Conservation (phyloP, 805 yeast species). For the Wickerhamomyces bisporus region DNA sequence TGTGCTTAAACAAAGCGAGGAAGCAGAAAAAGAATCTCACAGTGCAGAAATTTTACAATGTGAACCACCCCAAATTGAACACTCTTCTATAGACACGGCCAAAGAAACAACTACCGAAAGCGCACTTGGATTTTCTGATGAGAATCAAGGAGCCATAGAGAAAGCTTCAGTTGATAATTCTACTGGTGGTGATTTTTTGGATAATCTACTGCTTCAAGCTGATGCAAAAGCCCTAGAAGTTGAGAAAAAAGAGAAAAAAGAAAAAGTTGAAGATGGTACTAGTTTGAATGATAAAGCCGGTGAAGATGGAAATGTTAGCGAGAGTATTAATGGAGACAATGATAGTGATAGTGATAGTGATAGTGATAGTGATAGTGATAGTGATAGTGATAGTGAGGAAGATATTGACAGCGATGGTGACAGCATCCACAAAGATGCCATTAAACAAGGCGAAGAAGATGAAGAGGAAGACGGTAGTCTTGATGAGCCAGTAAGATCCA, state of each 20-base stretch:
- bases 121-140: too few relatives aligned
- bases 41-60: too few relatives aligned
- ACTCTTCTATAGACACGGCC: too few relatives aligned
- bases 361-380: slow-evolving; percentile 5
- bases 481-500: slow-evolving; percentile 62
- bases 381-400: slow-evolving; percentile 1
- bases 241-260: too few relatives aligned
- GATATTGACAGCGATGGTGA: slow-evolving; percentile 16
- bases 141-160: background rate
- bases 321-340: too few relatives aligned
- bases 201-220: slow-evolving; percentile 4
- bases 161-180: background rate
- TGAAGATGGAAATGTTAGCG: background rate
- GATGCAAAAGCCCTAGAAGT: background rate
- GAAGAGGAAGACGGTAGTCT: slow-evolving; percentile 17
- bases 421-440: slow-evolving; percentile 1
- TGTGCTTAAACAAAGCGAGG: too few relatives aligned
- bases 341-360: background rate
- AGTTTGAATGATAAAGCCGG: background rate
- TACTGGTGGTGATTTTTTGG: slow-evolving; percentile 3
- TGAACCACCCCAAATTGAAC: too few relatives aligned
- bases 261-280: too few relatives aligned
- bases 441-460: slow-evolving; percentile 7
- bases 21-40: too few relatives aligned
- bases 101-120: too few relatives aligned